Evolutionary conservation across 208 protist genomes (phyloP).

Genomic region (Trichomonas gallinae): DNA sequence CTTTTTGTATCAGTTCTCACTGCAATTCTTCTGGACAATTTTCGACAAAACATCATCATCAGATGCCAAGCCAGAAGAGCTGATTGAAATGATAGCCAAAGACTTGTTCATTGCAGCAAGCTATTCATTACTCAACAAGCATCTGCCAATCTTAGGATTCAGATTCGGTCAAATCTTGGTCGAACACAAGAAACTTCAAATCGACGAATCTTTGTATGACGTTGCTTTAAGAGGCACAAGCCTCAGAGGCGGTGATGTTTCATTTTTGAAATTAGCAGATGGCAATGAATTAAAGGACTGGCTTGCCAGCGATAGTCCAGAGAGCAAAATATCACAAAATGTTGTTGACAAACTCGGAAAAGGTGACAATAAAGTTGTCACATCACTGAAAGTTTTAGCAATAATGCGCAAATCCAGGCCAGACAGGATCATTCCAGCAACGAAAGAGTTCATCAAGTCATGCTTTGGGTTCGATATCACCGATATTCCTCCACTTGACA

Average conservation of each 20-base stretch:
- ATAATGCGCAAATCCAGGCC: constrained; percentile 37
- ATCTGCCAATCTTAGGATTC: background rate
- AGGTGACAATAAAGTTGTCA: background rate
- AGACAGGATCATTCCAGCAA: constrained; percentile 43
- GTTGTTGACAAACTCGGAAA: background rate
- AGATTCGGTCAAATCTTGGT: background rate
- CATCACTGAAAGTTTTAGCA: background rate
- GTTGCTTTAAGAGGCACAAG: background rate
- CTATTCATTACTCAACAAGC: background rate
- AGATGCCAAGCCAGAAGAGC: background rate
- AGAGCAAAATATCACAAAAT: constrained; percentile 57
- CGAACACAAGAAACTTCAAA: background rate
- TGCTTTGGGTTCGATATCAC: constrained; percentile 43
- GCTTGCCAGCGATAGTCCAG: constrained; percentile 62
- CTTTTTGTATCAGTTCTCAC: constrained; percentile 84
- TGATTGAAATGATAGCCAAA: background rate
- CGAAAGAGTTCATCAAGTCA: constrained; percentile 37
- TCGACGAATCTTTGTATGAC: background rate
- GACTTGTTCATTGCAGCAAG: background rate
- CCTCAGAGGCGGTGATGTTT: background rate
- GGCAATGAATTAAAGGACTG: background rate
- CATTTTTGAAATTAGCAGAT: background rate
- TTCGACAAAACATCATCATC: constrained; percentile 35
- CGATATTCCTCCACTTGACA: background rate
- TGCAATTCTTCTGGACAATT: constrained; percentile 76